Conservation (phyloP, 2,329 filamentous ascomycete genomes). For the Emergomyces pasteurianus region DNA sequence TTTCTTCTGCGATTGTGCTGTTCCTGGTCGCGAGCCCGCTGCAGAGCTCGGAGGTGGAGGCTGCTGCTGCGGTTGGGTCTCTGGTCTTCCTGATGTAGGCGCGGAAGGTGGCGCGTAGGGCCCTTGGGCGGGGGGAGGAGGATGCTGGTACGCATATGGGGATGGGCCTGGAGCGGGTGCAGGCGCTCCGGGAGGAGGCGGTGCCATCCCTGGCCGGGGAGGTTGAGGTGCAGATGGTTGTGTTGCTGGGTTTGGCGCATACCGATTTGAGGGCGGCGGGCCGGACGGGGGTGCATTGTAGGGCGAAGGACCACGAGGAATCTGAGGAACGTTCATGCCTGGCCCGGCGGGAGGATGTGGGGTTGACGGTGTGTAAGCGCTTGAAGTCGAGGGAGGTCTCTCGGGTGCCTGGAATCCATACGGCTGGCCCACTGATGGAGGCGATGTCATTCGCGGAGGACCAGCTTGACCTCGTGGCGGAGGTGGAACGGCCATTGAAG, state of each 20-base stretch:
- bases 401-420: slow-evolving; percentile 37
- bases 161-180: slow-evolving; percentile 34
- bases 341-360: slow-evolving; percentile 29
- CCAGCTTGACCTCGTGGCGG: slow-evolving; percentile 32
- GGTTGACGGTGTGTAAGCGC: slow-evolving; percentile 52
- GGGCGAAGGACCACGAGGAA: slow-evolving; percentile 67
- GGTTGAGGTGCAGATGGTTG: slow-evolving; percentile 39
- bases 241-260: slow-evolving; percentile 55
- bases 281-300: slow-evolving; percentile 69
- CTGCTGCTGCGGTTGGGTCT: slow-evolving; percentile 18
- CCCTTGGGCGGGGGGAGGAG: slow-evolving; percentile 22
- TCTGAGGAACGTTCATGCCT: slow-evolving; percentile 38
- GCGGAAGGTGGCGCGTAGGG: slow-evolving; percentile 36
- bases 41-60: slow-evolving; percentile 26
- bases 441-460: slow-evolving; percentile 63
- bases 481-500: slow-evolving; percentile 7
- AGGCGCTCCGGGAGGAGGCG: slow-evolving; percentile 30
- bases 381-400: slow-evolving; percentile 46
- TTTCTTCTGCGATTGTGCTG: slow-evolving; percentile 39
- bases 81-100: slow-evolving; percentile 15
- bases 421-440: slow-evolving; percentile 46
- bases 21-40: slow-evolving; percentile 37
- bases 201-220: slow-evolving; percentile 37
- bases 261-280: slow-evolving; percentile 60
- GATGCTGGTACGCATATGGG: slow-evolving; percentile 44